A percentile compares a stretch with the other conserved stretches of the same genome.
phyloP scores from a whole-genome alignment of 768 basidiomycete species.

The Rhizopogon roseolus region DNA sequence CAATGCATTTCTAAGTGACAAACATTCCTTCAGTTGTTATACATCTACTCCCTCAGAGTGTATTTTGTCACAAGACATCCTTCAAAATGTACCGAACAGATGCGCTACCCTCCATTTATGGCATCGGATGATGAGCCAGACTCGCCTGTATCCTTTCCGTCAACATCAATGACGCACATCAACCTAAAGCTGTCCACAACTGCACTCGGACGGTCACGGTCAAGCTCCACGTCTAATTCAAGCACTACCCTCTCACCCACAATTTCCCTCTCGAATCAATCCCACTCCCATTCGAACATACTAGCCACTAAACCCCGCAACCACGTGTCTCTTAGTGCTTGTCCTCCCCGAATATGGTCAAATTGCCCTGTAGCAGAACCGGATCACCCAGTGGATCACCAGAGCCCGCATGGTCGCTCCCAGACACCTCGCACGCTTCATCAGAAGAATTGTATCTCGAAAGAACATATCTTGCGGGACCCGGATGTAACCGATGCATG shows the following conservation, averaged over 20 bases:
- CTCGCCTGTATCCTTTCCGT: slow-evolving; percentile 13
- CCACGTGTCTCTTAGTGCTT: slow-evolving; percentile 1
- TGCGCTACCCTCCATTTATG: slow-evolving; percentile 12
- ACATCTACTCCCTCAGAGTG: slow-evolving; percentile 13
- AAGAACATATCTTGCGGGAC: slow-evolving; percentile 4
- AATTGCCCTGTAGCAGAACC: neutral
- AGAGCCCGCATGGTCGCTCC: slow-evolving; percentile 12
- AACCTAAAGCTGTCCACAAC: neutral
- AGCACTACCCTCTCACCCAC: slow-evolving; percentile 22
- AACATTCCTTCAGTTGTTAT: slow-evolving; percentile 14
- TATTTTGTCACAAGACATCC: slow-evolving; percentile 17
- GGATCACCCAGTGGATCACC: slow-evolving; percentile 6
- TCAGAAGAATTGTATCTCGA: slow-evolving; percentile 14
- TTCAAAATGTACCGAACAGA: neutral
- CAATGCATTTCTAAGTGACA: neutral
- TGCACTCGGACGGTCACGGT: slow-evolving; percentile 15
- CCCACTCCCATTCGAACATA: slow-evolving; percentile 12
- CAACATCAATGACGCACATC: neutral
- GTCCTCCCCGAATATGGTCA: slow-evolving; percentile 8
- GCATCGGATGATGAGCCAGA: slow-evolving; percentile 16
- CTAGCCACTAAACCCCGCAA: slow-evolving; percentile 9
- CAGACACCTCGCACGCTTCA: slow-evolving; percentile 17
- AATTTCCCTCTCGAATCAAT: slow-evolving; percentile 19
- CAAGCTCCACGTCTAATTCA: slow-evolving; percentile 18
- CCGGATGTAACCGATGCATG: slow-evolving; percentile 1